A percentile compares a stretch with the other conserved stretches of the same genome.
phyloP scores from a whole-genome alignment of 1,284 basidiomycete species.

The Cutaneotrichosporon cutaneum region DNA sequence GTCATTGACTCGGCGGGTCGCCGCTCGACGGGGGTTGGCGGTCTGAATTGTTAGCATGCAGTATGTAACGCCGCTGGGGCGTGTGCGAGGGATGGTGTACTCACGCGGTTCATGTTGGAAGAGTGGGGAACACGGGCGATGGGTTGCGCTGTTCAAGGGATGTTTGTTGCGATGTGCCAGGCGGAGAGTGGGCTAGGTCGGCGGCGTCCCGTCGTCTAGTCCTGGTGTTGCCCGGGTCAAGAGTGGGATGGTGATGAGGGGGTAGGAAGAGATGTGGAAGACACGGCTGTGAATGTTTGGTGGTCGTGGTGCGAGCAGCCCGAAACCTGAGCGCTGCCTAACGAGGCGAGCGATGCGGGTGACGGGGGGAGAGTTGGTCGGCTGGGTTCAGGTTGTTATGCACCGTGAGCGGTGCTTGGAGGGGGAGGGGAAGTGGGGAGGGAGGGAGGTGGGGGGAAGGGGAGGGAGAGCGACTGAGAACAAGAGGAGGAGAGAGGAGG shows the following conservation, averaged over 20 bases:
- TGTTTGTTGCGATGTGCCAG: background rate
- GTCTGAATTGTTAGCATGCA: slow-evolving; percentile 12
- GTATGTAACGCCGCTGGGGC: background rate
- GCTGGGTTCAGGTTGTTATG: background rate
- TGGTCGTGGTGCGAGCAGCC: background rate
- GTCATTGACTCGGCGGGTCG: slow-evolving; percentile 39
- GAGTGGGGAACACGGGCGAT: background rate
- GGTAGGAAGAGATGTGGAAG: background rate
- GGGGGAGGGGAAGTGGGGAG: background rate
- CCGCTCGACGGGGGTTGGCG: slow-evolving; percentile 33
- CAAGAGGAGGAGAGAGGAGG: no score
- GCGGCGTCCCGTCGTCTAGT: background rate
- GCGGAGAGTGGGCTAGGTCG: background rate
- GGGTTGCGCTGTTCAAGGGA: background rate
- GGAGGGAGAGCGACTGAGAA: background rate
- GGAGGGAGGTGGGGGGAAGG: background rate
- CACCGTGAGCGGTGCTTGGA: background rate
- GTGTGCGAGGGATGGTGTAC: background rate
- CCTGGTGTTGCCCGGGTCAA: background rate
- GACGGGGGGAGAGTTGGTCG: slow-evolving; percentile 5
- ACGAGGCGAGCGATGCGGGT: slow-evolving; percentile 10
- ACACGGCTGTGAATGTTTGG: background rate
- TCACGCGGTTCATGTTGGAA: slow-evolving; percentile 7
- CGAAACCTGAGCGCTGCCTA: background rate
- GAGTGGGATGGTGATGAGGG: background rate